Evolutionary conservation across 2,329 filamentous ascomycete species (phyloP), one percentile per base, ranked within the genome.

Genomic region (Sclerotinia glacialis): DNA sequence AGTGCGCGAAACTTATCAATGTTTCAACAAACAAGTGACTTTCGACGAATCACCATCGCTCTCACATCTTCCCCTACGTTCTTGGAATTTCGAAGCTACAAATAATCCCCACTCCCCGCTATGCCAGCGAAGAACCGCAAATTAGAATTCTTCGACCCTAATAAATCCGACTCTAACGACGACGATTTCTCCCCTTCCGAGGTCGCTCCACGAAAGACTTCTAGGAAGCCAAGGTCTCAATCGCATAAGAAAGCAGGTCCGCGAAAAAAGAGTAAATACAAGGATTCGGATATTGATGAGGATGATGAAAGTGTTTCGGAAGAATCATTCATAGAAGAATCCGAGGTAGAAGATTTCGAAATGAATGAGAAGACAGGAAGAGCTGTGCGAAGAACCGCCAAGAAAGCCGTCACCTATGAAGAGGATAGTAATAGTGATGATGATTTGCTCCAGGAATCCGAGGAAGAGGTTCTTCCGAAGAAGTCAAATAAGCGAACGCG

Each of bases 81-180:
- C 28, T 50, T 8, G 2, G 9, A 40, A 42, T 9, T 8, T 42
- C 46, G 56, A 66, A 49, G 21, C 28, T 26, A 21, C n/a, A 26
- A 21, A 37, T 37, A 37, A 49, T 7, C 23, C 21, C 28, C 44
- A 23, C 16, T 46, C 23, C 59, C 64, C 69, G 70, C 62, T 65
- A 77, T 77, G 75, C 74, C 74, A 53, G 64, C 52, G 53, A 68
- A 68, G 56, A 76, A 76, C 72, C 76, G 86, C 64, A 89, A 88
- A 80, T 77, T 86, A 65, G 82, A 86, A 69, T 80, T 81, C 65
- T 89, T 89, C 71, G 87, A 89, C 76, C 85, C 85, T 3, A 89
- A 88, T 75, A 84, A 86, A 74, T 89, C 87, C 61, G 87, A 89
- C 71, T 81, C 87, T 2, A 83, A 86, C 60, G 87, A 89, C 74